Evolutionary conservation across 306 rosid genomes (phyloP), one percentile per base, ranked within the genome.

Genomic region (Citrullus colocynthis): DNA sequence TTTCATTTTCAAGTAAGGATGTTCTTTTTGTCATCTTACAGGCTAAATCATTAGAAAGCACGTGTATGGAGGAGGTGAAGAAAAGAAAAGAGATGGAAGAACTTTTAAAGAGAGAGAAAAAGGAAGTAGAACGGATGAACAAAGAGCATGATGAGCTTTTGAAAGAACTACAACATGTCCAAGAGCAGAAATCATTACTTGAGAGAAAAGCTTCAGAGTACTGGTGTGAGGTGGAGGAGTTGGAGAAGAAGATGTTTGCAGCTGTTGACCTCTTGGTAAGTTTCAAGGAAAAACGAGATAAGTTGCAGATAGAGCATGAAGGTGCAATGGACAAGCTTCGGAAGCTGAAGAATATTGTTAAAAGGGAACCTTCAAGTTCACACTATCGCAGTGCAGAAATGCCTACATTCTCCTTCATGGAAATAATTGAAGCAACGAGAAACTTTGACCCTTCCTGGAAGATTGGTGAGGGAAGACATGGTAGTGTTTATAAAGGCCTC

Each of bases 391-490:
- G 54, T 44, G 85, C 83, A 49, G 88, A 88, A 82, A 85, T 90
- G 80, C 97, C 98, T 55, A 49, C 83, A 67, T 92, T 90, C 84
- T 90, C 97, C 78, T 95, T 95, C 84, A 42, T 90, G 73, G 97
- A 95, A 86, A 90, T 95, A 83, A 90, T 82, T 44, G 96, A 92
- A 80, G 97, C 96, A 81, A 95, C 97, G 69, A 76, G 85, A 18
- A 84, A 92, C 64, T 90, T 95, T 75, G 97, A 92, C 69, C 98
- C 91, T 30, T 90, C 96, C 78, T 88, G 95, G 97, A 95, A 92
- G 89, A 89, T 95, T 81, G 87, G 89, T 65, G 98, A 92, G 80
- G 98, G 98, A 86, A 88, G 84, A 74, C 85, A 78, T 81, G 98
- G 97, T 82, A 90, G 92, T 81, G 89, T 95, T 80, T 95, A 92